Evolutionary conservation across 1,139 yeast genomes (phyloP), one percentile per base, ranked within the genome.

Genomic region (Spencermartinsiella ligniputridi): DNA sequence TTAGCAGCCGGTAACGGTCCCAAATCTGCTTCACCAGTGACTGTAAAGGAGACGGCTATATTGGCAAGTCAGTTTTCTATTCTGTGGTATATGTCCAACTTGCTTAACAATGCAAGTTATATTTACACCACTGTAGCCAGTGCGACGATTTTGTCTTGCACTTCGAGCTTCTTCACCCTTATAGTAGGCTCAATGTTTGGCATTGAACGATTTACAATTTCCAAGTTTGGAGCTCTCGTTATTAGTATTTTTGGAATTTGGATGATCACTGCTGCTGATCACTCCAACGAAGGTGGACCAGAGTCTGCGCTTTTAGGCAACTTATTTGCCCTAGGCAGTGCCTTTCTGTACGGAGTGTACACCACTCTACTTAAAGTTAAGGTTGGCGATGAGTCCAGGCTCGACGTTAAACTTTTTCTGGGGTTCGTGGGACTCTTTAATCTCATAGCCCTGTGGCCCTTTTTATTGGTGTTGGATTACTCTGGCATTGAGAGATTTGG

Each of bases 391-490:
- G 97, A 90, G 60, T 71, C 83, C 18, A 70, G 83, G 40, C 72
- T 92, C 45, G 83, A 92, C 63, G 86, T 95, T 69, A 86, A 83
- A 60, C 71, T 89, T 29, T 92, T 92, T 58, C 89, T 92, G 60
- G 98, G 97, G 2, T 90, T 86, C 65, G 97, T 92, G 21, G 98
- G 98, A 0, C 68, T 90, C 6, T 84, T 84, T 68, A 87, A 89
- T 54, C 59, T 83, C 15, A 56, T 87, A 0, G 65, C 81, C n/a
- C 63, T 90, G 40, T 89, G 97, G 96, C 97, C 98, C 2, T 66
- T 87, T 2, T 60, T 92, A 15, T 48, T 89, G 0, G 45, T 45
- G 1, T 74, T 90, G 48, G 79, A 90, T 63, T 71, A 68, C 48
- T 54, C 75, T 1, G 83, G 81, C 1, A 62, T 80, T 43, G 98